Evolutionary conservation across 768 basidiomycete species (phyloP).

Genomic region (Nidularia pulvinata): DNA sequence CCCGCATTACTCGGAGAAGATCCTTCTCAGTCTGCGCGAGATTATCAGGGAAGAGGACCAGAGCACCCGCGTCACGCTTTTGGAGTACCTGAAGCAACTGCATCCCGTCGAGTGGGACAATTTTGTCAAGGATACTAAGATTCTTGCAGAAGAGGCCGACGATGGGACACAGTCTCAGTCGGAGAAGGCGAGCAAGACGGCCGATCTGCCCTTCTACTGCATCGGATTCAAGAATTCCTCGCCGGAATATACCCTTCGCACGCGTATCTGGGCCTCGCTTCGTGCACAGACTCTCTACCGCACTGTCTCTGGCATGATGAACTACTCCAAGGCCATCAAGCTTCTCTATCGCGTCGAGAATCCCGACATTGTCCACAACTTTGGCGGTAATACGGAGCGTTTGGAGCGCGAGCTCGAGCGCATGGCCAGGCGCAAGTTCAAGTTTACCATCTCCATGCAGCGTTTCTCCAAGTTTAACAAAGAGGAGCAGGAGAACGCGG

Average conservation of each 20-base stretch:
- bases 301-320: slow-evolving; percentile 99
- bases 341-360: slow-evolving; percentile 98
- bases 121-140: slow-evolving; percentile 99
- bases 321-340: slow-evolving; percentile 99
- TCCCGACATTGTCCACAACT: slow-evolving; percentile 94
- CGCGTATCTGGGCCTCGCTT: slow-evolving; percentile 98
- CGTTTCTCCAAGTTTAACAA: slow-evolving; percentile 99
- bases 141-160: slow-evolving; percentile 88
- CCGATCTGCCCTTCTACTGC: slow-evolving; percentile 98
- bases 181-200: slow-evolving; percentile 78
- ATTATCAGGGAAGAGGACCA: slow-evolving; percentile 98
- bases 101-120: slow-evolving; percentile 99
- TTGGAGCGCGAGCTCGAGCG: slow-evolving; percentile 95
- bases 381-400: slow-evolving; percentile 95
- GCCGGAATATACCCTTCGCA: slow-evolving; percentile 97
- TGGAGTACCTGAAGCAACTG: slow-evolving; percentile 98
- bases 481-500: slow-evolving; percentile 98
- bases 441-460: slow-evolving; percentile 98
- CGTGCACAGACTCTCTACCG: slow-evolving; percentile 98
- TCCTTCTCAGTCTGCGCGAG: slow-evolving; percentile 92
- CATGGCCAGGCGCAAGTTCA: slow-evolving; percentile 98
- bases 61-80: slow-evolving; percentile 93
- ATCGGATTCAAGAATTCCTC: slow-evolving; percentile 99
- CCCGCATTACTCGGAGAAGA: slow-evolving; percentile 99
- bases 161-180: slow-evolving; percentile 51